phyloP scores from a whole-genome alignment of 2,329 filamentous ascomycete species.

The Rosellinia necatrix region DNA sequence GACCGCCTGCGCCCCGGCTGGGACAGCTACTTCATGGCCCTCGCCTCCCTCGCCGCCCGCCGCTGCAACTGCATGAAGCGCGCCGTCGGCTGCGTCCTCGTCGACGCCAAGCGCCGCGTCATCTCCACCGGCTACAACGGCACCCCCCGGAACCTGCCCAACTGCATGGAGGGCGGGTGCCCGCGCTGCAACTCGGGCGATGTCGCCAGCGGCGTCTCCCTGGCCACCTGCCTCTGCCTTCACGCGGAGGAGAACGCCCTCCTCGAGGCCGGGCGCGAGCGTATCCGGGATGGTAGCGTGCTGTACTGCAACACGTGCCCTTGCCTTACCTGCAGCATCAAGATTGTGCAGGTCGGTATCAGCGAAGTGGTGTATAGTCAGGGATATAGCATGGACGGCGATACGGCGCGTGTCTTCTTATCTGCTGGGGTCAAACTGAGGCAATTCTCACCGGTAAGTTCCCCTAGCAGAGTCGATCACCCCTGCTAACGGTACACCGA shows the following conservation, averaged over 20 bases:
- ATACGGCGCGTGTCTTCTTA: conserved; percentile 79
- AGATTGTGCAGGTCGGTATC: conserved; percentile 96
- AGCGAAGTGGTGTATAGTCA: conserved; percentile 93
- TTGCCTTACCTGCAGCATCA: conserved; percentile 96
- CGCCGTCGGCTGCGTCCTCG: conserved; percentile 90
- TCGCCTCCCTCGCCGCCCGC: conserved; percentile 89
- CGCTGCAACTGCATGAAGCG: conserved; percentile 98
- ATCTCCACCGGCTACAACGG: conserved; percentile 98
- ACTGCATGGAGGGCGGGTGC: conserved; percentile 94
- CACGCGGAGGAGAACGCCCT: conserved; percentile 98
- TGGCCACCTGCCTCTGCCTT: conserved; percentile 92
- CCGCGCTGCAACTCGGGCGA: conserved; percentile 79
- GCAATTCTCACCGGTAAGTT: conserved; percentile 82
- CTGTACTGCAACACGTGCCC: conserved; percentile 97
- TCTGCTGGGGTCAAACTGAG: conserved; percentile 83
- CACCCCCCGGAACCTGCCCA: conserved; percentile 84
- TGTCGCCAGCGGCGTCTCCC: conserved; percentile 68
- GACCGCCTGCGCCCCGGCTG: conserved; percentile 84
- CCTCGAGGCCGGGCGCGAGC: conserved; percentile 88
- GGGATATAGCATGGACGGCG: conserved; percentile 90
- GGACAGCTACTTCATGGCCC: conserved; percentile 98
- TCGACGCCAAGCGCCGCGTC: conserved; percentile 78
- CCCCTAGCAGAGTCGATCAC: neutral
- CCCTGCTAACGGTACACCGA: conserved; percentile 1
- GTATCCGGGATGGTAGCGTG: conserved; percentile 79